These are phyloP conservation scores for Infundibulicybe gibba DNA, from an alignment of 768 basidiomycete genomes.

Conservation along the genomic window DNA sequence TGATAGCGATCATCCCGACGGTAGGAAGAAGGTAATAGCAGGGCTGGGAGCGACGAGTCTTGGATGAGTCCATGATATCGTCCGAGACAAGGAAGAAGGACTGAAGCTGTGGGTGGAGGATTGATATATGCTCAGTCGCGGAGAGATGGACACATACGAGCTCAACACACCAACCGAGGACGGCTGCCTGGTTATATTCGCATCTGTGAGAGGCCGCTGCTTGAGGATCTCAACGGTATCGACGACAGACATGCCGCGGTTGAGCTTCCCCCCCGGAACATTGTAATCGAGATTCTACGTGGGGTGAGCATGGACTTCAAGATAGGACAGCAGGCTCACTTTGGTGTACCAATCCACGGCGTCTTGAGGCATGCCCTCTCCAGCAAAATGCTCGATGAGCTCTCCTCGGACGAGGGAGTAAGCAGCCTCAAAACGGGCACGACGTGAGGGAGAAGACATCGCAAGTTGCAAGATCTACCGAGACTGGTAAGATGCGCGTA, in stretches of 20 bases:
- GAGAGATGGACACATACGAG: conserved; percentile 57
- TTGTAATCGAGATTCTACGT: conserved; percentile 85
- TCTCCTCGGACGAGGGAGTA: conserved; percentile 75
- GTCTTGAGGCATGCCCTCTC: conserved; percentile 78
- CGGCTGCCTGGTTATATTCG: conserved; percentile 88
- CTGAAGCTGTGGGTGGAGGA: conserved; percentile 65
- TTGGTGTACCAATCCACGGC: conserved; percentile 82
- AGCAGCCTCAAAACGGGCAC: conserved; percentile 66
- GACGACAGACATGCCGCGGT: conserved; percentile 93
- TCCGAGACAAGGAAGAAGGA: conserved; percentile 96
- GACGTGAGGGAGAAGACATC: conserved; percentile 18
- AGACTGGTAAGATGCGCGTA: too few relatives aligned
- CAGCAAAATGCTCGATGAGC: conserved; percentile 63
- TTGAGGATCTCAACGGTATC: conserved; percentile 90
- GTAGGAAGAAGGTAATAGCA: conserved; percentile 80
- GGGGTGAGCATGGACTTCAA: neutral
- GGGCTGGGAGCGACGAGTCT: conserved; percentile 91
- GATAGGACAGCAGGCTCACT: conserved; percentile 40
- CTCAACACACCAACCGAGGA: conserved; percentile 96
- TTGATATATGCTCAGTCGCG: neutral
- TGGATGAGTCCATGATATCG: conserved; percentile 95
- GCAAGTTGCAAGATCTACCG: too few relatives aligned
- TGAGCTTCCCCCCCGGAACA: conserved; percentile 95
- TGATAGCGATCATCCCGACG: conserved; percentile 87
- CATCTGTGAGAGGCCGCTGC: conserved; percentile 63